phyloP scores from a whole-genome alignment of 2,329 filamentous ascomycete species.

The Cladophialophora immunda region DNA sequence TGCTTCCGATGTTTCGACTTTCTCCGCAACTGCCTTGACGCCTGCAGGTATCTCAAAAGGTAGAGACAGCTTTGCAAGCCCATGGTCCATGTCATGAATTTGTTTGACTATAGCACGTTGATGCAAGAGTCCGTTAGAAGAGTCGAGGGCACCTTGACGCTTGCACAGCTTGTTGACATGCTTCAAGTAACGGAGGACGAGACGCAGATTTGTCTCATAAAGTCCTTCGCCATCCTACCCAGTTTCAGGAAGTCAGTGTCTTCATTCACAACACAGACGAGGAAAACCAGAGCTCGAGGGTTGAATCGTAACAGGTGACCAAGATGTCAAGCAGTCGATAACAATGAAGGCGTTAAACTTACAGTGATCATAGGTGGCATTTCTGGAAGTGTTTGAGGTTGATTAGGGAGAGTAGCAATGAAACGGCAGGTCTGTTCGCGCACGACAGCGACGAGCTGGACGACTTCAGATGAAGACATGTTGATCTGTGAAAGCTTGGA shows the following conservation, averaged over 20 bases:
- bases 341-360: background rate
- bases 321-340: background rate
- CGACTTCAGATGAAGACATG: slow-evolving; percentile 8
- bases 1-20: background rate
- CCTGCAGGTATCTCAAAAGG: background rate
- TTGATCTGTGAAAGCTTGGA: background rate
- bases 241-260: background rate
- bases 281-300: background rate
- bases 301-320: background rate
- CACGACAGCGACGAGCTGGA: background rate
- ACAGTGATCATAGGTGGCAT: slow-evolving; percentile 7
- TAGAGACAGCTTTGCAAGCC: background rate
- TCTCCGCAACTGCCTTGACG: background rate
- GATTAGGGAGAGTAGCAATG: background rate
- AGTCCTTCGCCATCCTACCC: slow-evolving; percentile 9
- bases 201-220: slow-evolving; percentile 15
- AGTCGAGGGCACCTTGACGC: slow-evolving; percentile 10
- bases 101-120: slow-evolving; percentile 2
- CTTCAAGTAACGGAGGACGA: slow-evolving; percentile 20
- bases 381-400: background rate
- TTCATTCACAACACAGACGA: background rate
- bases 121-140: background rate
- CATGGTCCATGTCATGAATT: slow-evolving; percentile 10
- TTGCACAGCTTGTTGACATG: slow-evolving; percentile 23
- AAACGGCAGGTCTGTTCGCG: background rate